Conservation (phyloP, 768 basidiomycete species). For the Lanmaoa rubissima region DNA sequence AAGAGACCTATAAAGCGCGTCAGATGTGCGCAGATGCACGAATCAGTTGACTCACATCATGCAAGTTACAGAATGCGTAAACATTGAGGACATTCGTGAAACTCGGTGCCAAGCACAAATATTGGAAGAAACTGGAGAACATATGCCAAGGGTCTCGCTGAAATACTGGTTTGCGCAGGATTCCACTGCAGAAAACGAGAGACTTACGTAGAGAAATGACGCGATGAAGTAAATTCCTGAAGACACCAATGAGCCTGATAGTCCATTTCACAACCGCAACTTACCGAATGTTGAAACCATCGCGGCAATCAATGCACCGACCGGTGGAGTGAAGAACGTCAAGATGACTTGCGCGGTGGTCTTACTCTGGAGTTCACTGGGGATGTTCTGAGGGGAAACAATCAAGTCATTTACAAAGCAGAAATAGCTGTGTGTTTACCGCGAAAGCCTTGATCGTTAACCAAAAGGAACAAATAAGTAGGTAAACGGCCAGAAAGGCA, state of each 20-base stretch:
- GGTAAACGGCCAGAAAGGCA: slow-evolving; percentile 78
- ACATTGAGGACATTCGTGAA: slow-evolving; percentile 96
- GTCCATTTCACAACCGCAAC: slow-evolving; percentile 11
- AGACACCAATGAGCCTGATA: slow-evolving; percentile 7
- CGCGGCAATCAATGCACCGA: slow-evolving; percentile 81
- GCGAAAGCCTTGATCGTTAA: slow-evolving; percentile 78
- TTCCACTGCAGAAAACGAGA: neutral
- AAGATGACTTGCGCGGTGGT: slow-evolving; percentile 47
- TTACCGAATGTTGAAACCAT: slow-evolving; percentile 84
- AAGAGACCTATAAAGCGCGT: slow-evolving; percentile 57
- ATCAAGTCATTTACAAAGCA: neutral
- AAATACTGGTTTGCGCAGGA: slow-evolving; percentile 6
- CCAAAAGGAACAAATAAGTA: slow-evolving; percentile 84
- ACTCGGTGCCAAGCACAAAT: slow-evolving; percentile 84
- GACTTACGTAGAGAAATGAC: slow-evolving; percentile 80
- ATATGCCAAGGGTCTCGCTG: slow-evolving; percentile 98
- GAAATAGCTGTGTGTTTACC: slow-evolving; percentile 38
- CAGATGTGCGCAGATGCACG: neutral
- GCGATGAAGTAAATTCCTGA: slow-evolving; percentile 77
- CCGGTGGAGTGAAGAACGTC: slow-evolving; percentile 70
- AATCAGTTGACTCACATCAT: slow-evolving; percentile 56
- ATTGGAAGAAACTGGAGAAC: slow-evolving; percentile 92
- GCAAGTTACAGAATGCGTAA: slow-evolving; percentile 96
- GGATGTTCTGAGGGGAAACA: slow-evolving; percentile 45
- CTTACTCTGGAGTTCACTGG: slow-evolving; percentile 47